Conservation (phyloP, 202 grass and related monocot genomes). For the Bolboschoenoplectus hybrid region DNA sequence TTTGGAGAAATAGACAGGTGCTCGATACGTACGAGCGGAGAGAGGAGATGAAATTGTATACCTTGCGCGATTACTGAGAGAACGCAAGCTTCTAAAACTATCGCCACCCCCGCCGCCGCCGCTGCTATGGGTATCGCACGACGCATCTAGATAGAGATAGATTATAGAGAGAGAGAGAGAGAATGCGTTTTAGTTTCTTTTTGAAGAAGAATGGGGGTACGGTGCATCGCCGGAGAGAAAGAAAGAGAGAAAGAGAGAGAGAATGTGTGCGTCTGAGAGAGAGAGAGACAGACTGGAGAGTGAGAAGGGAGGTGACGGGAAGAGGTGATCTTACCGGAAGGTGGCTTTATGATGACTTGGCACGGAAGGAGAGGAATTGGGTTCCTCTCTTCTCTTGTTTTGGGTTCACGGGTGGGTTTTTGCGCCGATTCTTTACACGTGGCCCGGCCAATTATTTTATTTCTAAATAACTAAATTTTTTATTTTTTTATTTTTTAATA, state of each 20-base stretch:
- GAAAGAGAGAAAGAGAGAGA: neutral
- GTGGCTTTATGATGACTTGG: conserved; percentile 43
- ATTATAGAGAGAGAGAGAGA: neutral
- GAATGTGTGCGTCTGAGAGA: neutral
- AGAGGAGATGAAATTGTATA: conserved; percentile 29
- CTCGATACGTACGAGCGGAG: neutral
- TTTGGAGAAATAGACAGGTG: neutral
- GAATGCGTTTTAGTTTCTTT: conserved; percentile 10
- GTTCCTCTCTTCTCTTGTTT: neutral
- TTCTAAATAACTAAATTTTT: neutral
- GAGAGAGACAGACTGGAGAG: neutral
- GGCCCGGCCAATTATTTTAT: neutral
- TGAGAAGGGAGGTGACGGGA: conserved; percentile 10
- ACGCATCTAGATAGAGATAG: conserved; percentile 20
- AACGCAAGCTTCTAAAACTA: conserved; percentile 29
- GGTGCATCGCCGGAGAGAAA: too few species aligned
- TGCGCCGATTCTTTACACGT: conserved; percentile 10
- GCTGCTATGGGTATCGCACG: conserved; percentile 11
- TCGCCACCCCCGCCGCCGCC: conserved; percentile 32
- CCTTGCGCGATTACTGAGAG: conserved; percentile 61
- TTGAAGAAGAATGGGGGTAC: neutral
- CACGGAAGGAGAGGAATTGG: conserved; percentile 41
- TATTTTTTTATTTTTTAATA: neutral
- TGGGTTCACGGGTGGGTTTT: conserved; percentile 28
- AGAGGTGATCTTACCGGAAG: neutral